phyloP scores from a whole-genome alignment of 306 rosid genomes.

The Nissolia schottii region DNA sequence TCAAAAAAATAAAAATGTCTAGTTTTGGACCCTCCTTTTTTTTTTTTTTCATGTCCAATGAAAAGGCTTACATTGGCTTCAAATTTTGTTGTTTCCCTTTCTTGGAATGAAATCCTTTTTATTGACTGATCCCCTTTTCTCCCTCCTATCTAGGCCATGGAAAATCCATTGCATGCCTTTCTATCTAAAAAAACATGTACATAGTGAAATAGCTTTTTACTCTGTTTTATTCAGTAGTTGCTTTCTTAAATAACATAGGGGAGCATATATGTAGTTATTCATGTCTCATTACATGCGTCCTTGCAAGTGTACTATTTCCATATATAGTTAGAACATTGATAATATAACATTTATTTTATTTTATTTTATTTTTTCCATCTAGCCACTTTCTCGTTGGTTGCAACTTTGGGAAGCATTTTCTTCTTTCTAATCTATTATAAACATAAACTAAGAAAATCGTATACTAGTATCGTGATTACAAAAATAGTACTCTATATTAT shows the following conservation, averaged over 20 bases:
- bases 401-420: background rate
- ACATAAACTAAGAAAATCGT: background rate
- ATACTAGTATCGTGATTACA: background rate
- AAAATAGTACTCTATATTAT: too few species aligned
- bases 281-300: constrained; percentile 9
- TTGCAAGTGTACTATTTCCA: constrained; percentile 28
- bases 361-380: background rate
- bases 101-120: constrained; percentile 68
- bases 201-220: constrained; percentile 18
- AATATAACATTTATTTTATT: background rate
- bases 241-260: constrained; percentile 29
- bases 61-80: constrained; percentile 57
- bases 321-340: constrained; percentile 25
- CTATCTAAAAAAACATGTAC: constrained; percentile 19
- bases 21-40: constrained; percentile 41
- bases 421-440: background rate
- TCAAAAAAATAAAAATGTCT: constrained; percentile 48
- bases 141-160: constrained; percentile 26
- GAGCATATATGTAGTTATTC: constrained; percentile 17
- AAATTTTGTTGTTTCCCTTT: constrained; percentile 55
- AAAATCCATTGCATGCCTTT: constrained; percentile 42
- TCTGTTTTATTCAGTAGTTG: constrained; percentile 5
- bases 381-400: background rate
- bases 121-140: constrained; percentile 68
- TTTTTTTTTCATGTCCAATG: constrained; percentile 42